Percentiles rank a stretch among this genome's conserved stretches.
Conservation (phyloP, 371 early-diverging fungal species). For the Chytridium lagenaria region DNA sequence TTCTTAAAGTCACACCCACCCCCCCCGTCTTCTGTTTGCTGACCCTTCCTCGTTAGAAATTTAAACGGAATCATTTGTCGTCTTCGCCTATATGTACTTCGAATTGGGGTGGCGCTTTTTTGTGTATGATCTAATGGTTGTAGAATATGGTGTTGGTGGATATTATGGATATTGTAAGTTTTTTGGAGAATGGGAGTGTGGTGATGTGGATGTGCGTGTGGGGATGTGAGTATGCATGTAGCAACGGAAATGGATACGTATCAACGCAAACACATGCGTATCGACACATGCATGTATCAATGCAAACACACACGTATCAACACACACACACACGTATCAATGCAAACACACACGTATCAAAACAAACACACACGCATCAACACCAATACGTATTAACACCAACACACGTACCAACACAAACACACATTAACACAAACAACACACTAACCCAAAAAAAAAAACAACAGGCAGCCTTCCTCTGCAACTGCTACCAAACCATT, state of each 20-base stretch:
- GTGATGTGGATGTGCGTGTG: too few species aligned
- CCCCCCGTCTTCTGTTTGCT: neutral
- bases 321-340: too few species aligned
- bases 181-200: neutral
- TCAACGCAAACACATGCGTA: too few species aligned
- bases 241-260: too few species aligned
- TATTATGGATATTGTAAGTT: constrained; percentile 36
- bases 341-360: too few species aligned
- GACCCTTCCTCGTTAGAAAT: constrained; percentile 3
- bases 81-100: constrained; percentile 27
- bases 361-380: too few species aligned
- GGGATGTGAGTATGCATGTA: too few species aligned
- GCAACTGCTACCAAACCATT: constrained; percentile 29
- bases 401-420: too few species aligned
- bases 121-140: neutral
- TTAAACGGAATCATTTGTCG: constrained; percentile 30
- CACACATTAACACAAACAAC: too few species aligned
- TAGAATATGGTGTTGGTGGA: constrained; percentile 32
- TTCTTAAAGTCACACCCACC: constrained; percentile 15
- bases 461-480: constrained; percentile 23
- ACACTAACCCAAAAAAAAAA: neutral
- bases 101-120: neutral
- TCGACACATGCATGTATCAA: too few species aligned
- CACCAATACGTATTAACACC: too few species aligned
- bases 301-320: too few species aligned